These are phyloP conservation scores for Plenodomus lindquistii DNA, from an alignment of 2,329 filamentous ascomycete genomes.

Conservation along the genomic window DNA sequence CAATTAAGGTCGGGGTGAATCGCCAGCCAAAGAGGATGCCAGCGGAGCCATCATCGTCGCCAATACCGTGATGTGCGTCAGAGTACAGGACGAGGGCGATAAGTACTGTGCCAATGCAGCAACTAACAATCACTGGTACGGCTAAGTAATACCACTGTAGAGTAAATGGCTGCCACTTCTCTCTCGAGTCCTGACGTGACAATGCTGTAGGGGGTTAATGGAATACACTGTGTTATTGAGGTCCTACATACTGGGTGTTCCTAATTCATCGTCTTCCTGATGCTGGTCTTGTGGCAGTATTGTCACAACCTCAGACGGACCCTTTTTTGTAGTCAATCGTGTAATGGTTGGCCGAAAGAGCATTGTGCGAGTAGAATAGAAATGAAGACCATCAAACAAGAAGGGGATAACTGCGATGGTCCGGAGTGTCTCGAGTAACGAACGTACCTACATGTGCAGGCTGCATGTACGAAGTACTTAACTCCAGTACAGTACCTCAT, in stretches of 20 bases:
- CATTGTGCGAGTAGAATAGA: too few species aligned
- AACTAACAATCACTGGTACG: constrained; percentile 5
- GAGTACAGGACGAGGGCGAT: constrained; percentile 27
- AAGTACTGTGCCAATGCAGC: constrained; percentile 7
- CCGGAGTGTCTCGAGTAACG: too few species aligned
- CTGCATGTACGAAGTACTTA: not conserved
- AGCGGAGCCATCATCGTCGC: constrained; percentile 37
- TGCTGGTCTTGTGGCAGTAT: too few species aligned
- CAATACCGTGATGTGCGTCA: constrained; percentile 12
- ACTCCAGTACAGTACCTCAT: not conserved
- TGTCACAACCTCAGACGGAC: too few species aligned
- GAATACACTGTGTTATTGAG: not conserved
- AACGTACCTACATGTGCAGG: not conserved
- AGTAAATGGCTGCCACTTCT: constrained; percentile 18
- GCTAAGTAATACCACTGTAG: constrained; percentile 18
- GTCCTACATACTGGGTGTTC: not conserved
- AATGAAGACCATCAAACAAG: too few species aligned
- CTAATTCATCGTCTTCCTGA: too few species aligned
- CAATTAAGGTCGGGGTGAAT: constrained; percentile 25
- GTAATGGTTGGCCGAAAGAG: too few species aligned
- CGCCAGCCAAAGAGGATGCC: constrained; percentile 30
- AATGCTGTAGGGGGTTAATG: not conserved
- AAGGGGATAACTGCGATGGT: too few species aligned
- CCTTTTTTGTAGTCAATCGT: too few species aligned
- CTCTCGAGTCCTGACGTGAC: not conserved